These are phyloP conservation scores for Epithemia pelagica DNA, from an alignment of 108 stramenopile species.

Conservation along the genomic window DNA sequence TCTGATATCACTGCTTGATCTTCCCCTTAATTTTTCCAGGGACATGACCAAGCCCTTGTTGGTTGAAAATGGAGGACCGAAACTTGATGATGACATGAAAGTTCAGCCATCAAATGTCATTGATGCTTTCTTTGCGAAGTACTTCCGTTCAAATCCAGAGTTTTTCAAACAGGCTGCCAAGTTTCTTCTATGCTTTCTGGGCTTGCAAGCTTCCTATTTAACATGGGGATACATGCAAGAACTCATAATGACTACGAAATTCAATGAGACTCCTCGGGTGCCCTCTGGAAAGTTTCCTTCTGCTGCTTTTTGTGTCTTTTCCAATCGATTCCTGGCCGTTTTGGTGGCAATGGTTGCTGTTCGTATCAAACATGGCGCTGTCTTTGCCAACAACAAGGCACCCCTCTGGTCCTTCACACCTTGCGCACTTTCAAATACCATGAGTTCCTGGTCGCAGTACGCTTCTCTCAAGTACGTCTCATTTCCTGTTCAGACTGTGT, in stretches of 20 bases:
- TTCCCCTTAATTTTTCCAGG: too few relatives aligned
- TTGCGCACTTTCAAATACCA: slow-evolving; percentile 92
- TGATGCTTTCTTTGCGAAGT: slow-evolving; percentile 12
- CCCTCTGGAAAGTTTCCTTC: slow-evolving; percentile 86
- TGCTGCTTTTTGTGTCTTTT: slow-evolving; percentile 96
- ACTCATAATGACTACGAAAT: slow-evolving; percentile 91
- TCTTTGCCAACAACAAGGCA: slow-evolving; percentile 75
- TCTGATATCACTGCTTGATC: too few relatives aligned
- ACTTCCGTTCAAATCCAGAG: slow-evolving; percentile 29
- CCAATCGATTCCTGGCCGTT: slow-evolving; percentile 93
- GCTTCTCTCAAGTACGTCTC: slow-evolving; percentile 93
- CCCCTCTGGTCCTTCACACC: slow-evolving; percentile 90
- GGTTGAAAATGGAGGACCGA: not conserved
- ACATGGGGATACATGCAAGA: slow-evolving; percentile 99
- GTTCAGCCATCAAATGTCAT: not conserved
- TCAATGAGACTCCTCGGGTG: slow-evolving; percentile 62
- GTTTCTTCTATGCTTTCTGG: slow-evolving; percentile 59
- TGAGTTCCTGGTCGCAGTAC: slow-evolving; percentile 96
- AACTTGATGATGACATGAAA: not conserved
- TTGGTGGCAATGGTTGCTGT: slow-evolving; percentile 86
- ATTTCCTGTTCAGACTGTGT: slow-evolving; percentile 96
- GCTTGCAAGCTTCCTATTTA: slow-evolving; percentile 84
- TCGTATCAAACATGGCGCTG: slow-evolving; percentile 65
- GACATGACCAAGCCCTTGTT: not conserved
- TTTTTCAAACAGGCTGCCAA: slow-evolving; percentile 45